Evolutionary conservation across 1,284 basidiomycete genomes (phyloP).

Genomic region (Heterobasidion irregulare): DNA sequence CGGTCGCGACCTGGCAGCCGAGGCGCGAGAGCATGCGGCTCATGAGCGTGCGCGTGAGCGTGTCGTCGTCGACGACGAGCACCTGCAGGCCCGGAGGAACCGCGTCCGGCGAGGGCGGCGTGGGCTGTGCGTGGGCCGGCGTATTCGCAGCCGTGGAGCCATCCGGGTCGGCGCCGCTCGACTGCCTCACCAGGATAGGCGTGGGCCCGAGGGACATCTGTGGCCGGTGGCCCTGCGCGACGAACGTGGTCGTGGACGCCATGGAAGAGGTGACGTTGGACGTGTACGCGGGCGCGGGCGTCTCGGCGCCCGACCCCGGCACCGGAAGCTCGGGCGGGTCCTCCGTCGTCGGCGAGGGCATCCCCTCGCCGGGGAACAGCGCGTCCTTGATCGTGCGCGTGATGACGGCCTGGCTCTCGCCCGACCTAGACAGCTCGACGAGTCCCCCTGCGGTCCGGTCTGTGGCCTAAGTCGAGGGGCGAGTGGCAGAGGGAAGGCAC

Average conservation of each 20-base stretch:
- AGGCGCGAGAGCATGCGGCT: constrained; percentile 70
- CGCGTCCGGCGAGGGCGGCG: constrained; percentile 7
- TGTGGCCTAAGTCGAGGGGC: background rate
- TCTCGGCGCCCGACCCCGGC: background rate
- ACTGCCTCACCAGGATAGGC: background rate
- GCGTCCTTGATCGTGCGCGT: constrained; percentile 39
- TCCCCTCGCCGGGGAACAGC: constrained; percentile 15
- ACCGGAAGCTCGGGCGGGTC: constrained; percentile 12
- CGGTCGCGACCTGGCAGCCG: constrained; percentile 70
- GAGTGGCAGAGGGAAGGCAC: constrained; percentile 5
- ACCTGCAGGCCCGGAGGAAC: constrained; percentile 45
- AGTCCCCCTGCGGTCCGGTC: constrained; percentile 36
- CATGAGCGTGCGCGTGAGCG: constrained; percentile 78
- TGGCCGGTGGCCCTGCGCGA: constrained; percentile 2
- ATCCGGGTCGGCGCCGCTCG: background rate
- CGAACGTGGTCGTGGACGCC: constrained; percentile 12
- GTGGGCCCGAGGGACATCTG: background rate
- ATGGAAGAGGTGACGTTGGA: background rate
- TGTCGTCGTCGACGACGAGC: constrained; percentile 74
- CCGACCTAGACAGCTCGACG: constrained; percentile 48
- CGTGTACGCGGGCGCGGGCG: background rate
- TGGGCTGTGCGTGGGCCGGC: background rate
- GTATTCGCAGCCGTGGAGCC: background rate
- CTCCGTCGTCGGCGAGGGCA: background rate
- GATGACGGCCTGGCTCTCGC: constrained; percentile 30